A percentile compares a stretch with the other conserved stretches of the same genome.
phyloP scores from a whole-genome alignment of 148 eudicot genomes.

The Cornus florida region DNA sequence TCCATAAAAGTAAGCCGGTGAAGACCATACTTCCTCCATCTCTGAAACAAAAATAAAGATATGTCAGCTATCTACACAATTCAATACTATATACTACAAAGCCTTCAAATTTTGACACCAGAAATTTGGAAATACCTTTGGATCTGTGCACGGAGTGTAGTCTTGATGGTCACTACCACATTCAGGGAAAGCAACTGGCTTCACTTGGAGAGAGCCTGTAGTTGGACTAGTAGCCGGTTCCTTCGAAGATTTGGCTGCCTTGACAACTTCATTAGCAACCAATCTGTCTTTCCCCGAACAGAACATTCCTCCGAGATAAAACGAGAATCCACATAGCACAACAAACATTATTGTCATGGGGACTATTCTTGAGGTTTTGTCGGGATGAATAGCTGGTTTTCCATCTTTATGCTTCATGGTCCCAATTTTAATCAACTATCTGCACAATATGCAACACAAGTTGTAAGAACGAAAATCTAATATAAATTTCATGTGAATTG shows the following conservation, averaged over 20 bases:
- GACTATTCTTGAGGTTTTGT: slow-evolving; percentile 52
- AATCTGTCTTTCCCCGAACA: slow-evolving; percentile 44
- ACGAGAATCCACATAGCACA: slow-evolving; percentile 79
- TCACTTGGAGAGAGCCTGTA: slow-evolving; percentile 43
- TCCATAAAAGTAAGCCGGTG: slow-evolving; percentile 82
- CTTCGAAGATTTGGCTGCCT: slow-evolving; percentile 23
- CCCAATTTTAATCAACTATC: slow-evolving; percentile 25
- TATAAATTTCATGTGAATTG: background rate
- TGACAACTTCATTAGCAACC: slow-evolving; percentile 30
- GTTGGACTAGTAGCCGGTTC: slow-evolving; percentile 17
- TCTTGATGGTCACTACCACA: slow-evolving; percentile 72
- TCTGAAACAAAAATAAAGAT: slow-evolving; percentile 35
- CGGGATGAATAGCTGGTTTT: slow-evolving; percentile 47
- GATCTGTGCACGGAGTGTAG: slow-evolving; percentile 98
- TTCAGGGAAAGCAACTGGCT: slow-evolving; percentile 58
- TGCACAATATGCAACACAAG: slow-evolving; percentile 23
- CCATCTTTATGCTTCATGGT: slow-evolving; percentile 79
- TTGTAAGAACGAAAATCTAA: background rate
- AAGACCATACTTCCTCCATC: slow-evolving; percentile 81
- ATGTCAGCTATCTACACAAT: background rate
- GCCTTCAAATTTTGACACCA: background rate
- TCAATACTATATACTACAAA: background rate
- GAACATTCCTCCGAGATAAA: slow-evolving; percentile 85
- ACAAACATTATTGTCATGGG: slow-evolving; percentile 50
- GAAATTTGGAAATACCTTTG: slow-evolving; percentile 47